phyloP scores from a whole-genome alignment of 768 basidiomycete genomes.

The Tulasnella sp. region DNA sequence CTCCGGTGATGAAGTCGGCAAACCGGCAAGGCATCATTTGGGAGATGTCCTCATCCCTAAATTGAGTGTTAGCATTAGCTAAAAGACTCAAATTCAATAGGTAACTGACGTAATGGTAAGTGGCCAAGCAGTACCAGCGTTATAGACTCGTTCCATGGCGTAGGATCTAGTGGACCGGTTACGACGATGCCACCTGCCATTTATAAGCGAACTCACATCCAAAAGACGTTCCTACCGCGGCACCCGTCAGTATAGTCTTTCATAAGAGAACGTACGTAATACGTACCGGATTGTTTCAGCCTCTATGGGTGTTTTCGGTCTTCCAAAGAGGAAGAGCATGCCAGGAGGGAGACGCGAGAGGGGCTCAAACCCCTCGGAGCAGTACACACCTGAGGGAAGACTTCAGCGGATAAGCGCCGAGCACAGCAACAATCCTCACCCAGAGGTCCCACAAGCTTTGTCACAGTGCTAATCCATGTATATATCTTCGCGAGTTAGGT shows the following conservation, averaged over 20 bases:
- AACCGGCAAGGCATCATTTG: conserved; percentile 8
- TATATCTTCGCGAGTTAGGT: background rate
- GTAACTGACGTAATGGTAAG: background rate
- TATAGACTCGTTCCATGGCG: background rate
- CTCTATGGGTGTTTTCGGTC: background rate
- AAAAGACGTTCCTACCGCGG: background rate
- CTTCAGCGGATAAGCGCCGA: background rate
- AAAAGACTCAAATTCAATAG: background rate
- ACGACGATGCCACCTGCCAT: background rate
- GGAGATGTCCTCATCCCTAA: conserved; percentile 4
- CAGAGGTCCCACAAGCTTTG: background rate
- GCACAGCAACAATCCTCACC: background rate
- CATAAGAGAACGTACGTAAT: no score
- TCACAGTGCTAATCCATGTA: background rate
- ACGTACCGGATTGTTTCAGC: background rate
- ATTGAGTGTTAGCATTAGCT: background rate
- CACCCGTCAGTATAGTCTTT: background rate
- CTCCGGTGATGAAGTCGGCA: background rate
- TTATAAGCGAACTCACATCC: background rate
- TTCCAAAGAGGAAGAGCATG: background rate
- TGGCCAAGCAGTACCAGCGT: background rate
- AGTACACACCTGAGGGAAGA: background rate
- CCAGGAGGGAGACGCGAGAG: background rate
- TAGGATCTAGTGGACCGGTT: background rate
- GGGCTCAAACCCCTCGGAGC: background rate